Evolutionary conservation across 179 eudicot genomes (phyloP), one percentile per base, ranked within the genome.

Genomic region (Actinidia arguta): DNA sequence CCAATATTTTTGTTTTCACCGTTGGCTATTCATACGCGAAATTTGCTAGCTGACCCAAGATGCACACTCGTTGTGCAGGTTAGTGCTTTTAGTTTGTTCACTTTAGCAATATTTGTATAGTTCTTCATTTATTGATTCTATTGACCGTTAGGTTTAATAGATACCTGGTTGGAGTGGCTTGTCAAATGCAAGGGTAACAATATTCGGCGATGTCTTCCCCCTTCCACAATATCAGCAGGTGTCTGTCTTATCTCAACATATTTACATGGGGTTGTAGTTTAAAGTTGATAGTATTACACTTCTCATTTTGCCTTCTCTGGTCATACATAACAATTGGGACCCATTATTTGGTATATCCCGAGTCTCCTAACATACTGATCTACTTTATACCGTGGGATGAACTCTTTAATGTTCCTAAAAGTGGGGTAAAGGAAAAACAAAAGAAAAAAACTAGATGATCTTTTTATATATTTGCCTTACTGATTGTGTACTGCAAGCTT

Each of bases 1-100:
- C 99, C 99, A 17, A 92, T 97, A 64, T 96, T 97, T 84, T 97
- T 98, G 3, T 95, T 97, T 84, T 95, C 99, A 20, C 99, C 98
- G 31, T 88, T 97, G 93, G 99, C 98, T 83, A 97, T 97, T 82
- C 99, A 97, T 90, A 94, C 99, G 0, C 88, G 99, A 81, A 97
- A 97, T 84, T 87, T 97, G 87, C 87, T 93, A 81, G 97, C 93
- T 69, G 95, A 97, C 82, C 99, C 98, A 46, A 91, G 94, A 78
- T 97, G 99, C 90, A 92, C 98, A n/a, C 93, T 97, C 63, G 98
- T 97, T 61, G 99, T 95, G 72, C 99, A 97, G 98, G 99, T 97
- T 83, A 79, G 88, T 81, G 69, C 50, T 74, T 48, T 75, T 13
- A 82, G 54, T 78, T 27, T 56, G 22, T 27, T 54, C 66, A 42